Conservation (phyloP, 768 basidiomycete genomes). For the Rubroboletus satanas region DNA sequence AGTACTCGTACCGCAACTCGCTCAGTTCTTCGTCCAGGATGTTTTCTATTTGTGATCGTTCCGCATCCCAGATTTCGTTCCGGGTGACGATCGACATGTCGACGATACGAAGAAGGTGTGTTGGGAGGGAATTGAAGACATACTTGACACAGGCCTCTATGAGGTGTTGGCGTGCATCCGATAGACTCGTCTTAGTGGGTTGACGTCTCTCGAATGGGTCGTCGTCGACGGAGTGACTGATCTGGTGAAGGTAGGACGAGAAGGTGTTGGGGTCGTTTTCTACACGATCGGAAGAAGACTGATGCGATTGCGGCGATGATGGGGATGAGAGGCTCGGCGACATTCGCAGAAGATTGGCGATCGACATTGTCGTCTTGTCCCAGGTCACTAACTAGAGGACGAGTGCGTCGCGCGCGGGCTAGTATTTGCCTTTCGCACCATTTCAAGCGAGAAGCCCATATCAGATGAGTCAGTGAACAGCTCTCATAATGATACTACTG, state of each 20-base stretch:
- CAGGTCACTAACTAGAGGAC: too few species aligned
- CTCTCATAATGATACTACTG: too few species aligned
- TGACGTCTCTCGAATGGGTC: constrained; percentile 8
- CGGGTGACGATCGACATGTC: constrained; percentile 6
- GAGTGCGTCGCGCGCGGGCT: not conserved
- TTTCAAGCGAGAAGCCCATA: too few species aligned
- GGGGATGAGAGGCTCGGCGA: not conserved
- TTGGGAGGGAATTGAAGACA: constrained; percentile 8
- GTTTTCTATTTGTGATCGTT: not conserved
- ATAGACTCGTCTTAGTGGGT: not conserved
- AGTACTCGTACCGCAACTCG: constrained; percentile 1
- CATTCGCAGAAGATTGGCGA: not conserved
- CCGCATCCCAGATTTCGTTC: constrained; percentile 6
- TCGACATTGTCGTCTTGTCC: not conserved
- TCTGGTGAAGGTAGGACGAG: constrained; percentile 7
- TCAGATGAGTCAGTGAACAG: too few species aligned
- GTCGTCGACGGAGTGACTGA: constrained; percentile 6
- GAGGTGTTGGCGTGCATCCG: constrained; percentile 7
- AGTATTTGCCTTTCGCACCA: too few species aligned
- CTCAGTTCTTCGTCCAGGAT: not conserved
- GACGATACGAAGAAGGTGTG: not conserved
- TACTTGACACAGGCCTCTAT: not conserved
- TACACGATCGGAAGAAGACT: not conserved
- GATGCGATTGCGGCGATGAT: not conserved
- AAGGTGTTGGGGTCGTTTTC: not conserved